Evolutionary conservation across 306 rosid genomes (phyloP).

Genomic region (Oemleria cerasiformis): DNA sequence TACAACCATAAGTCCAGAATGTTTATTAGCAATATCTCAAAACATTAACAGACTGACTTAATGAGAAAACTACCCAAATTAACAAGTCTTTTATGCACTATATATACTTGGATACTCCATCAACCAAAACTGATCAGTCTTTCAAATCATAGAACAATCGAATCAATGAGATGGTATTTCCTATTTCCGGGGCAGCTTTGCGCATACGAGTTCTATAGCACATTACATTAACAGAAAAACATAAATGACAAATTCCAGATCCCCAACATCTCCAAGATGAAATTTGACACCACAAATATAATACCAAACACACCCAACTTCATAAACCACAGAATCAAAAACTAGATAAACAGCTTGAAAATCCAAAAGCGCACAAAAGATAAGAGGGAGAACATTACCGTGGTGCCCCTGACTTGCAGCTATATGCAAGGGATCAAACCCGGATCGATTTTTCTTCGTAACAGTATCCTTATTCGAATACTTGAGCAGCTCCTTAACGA

Average conservation of each 20-base stretch:
- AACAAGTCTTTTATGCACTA: not conserved
- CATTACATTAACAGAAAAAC: not conserved
- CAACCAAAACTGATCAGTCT: not conserved
- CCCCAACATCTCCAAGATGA: conserved; percentile 4
- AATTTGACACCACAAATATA: not conserved
- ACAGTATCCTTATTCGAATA: conserved; percentile 57
- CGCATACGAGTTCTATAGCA: not conserved
- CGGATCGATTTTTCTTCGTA: conserved; percentile 64
- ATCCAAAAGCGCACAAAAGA: not conserved
- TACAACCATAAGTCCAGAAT: not conserved
- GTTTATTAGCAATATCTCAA: not conserved
- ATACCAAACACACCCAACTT: not conserved
- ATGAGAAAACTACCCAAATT: not conserved
- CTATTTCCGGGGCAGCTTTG: not conserved
- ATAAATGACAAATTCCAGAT: not conserved
- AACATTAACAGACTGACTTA: not conserved
- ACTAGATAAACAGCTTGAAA: not conserved
- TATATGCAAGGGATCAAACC: conserved; percentile 78
- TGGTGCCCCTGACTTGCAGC: conserved; percentile 92
- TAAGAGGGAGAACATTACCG: conserved; percentile 40
- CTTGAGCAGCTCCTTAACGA: conserved; percentile 76
- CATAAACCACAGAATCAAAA: not conserved
- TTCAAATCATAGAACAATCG: not conserved
- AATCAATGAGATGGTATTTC: not conserved
- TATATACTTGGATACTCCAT: not conserved